phyloP scores from a whole-genome alignment of 495 filamentous ascomycete species.

The Podospora bellae-mahoneyi region DNA sequence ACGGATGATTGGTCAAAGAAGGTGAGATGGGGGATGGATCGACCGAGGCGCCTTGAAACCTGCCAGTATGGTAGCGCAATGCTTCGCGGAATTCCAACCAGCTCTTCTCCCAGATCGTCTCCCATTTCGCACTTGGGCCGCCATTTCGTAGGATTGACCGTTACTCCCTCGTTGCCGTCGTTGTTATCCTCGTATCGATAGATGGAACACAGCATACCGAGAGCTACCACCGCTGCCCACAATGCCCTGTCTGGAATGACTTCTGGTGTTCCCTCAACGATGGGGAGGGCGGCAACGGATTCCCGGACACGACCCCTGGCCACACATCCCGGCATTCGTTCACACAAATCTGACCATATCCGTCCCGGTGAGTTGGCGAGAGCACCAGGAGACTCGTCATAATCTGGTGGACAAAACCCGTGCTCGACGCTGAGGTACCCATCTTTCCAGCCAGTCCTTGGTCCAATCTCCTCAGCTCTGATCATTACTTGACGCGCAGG shows the following conservation, averaged over 20 bases:
- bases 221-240: constrained; percentile 50
- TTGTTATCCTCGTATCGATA: constrained; percentile 52
- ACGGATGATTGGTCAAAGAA: constrained; percentile 48
- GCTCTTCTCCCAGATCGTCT: constrained; percentile 47
- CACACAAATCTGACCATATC: constrained; percentile 53
- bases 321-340: constrained; percentile 52
- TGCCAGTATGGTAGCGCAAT: constrained; percentile 49
- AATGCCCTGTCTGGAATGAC: constrained; percentile 50
- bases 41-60: constrained; percentile 46
- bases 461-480: constrained; percentile 50
- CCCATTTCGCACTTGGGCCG: constrained; percentile 46
- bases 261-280: constrained; percentile 46
- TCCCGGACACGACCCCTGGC: constrained; percentile 48
- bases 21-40: constrained; percentile 48
- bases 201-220: constrained; percentile 50
- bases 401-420: constrained; percentile 51
- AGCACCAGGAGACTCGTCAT: constrained; percentile 46
- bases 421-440: constrained; percentile 50
- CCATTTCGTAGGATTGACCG: constrained; percentile 33
- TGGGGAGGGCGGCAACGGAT: constrained; percentile 45
- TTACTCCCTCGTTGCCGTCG: constrained; percentile 50
- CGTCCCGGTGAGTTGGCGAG: constrained; percentile 47
- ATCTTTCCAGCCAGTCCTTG: constrained; percentile 51
- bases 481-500: constrained; percentile 52
- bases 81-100: constrained; percentile 45